Evolutionary conservation across 1,284 basidiomycete genomes (phyloP).

Genomic region (Irpex rosettiformis): DNA sequence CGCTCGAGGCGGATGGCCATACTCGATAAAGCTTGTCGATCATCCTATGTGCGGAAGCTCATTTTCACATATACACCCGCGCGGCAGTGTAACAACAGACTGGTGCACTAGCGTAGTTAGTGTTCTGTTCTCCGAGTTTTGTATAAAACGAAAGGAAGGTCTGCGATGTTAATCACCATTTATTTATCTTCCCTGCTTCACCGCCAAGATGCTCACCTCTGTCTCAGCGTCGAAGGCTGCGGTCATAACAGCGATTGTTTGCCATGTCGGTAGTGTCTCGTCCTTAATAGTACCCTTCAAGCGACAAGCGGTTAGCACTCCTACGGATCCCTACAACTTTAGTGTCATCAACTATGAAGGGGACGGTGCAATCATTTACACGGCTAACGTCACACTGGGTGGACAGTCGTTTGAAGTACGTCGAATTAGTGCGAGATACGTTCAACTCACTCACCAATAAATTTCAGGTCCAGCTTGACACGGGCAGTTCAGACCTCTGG

Average conservation of each 20-base stretch:
- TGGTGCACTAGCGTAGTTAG: not conserved
- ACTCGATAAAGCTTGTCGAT: no score
- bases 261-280: not conserved
- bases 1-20: not conserved
- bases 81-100: not conserved
- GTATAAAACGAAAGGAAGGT: not conserved
- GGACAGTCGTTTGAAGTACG: constrained; percentile 12
- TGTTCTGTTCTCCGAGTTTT: not conserved
- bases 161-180: not conserved
- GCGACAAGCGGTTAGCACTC: not conserved
- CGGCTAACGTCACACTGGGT: constrained; percentile 11
- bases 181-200: not conserved
- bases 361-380: constrained; percentile 9
- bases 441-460: not conserved
- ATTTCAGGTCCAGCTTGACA: constrained; percentile 2
- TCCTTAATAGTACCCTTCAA: not conserved
- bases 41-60: not conserved
- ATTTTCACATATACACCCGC: not conserved
- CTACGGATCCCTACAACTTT: constrained; percentile 6
- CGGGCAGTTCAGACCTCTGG: not conserved
- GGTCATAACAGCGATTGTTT: not conserved
- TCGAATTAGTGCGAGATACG: not conserved
- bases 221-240: not conserved
- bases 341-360: constrained; percentile 9
- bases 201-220: not conserved